Evolutionary conservation across 1,139 yeast species (phyloP), one percentile per base, ranked within the genome.

Genomic region (Hanseniaspora uvarum): DNA sequence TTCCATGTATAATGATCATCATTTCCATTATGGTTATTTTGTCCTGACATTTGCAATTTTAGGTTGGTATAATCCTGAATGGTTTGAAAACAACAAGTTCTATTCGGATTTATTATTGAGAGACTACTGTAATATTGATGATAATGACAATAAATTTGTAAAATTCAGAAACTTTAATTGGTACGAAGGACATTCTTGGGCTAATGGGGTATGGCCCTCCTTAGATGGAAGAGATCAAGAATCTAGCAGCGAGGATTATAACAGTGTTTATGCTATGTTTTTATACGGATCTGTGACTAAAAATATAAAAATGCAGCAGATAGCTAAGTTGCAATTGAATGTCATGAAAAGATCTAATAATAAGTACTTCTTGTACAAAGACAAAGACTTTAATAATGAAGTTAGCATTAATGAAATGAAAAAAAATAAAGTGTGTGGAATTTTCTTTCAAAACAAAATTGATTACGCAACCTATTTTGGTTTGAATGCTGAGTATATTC

Each of bases 391-490:
- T 0, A 21, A 43, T n/a, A 37, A 43, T 37, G 33, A 19, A 5
- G 40, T 26, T 7, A 21, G 18, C 3, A 34, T 43, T 7, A 26
- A 5, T 12, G 53, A 50, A 26, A 19, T 50, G 31, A 18, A 43
- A 3, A 71, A 72, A 16, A 84, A 84, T 65, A 83, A 81, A 65
- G 92, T 84, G 2, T 75, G 86, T 52, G 94, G 94, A 38, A 84
- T 84, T 43, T 65, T 82, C 52, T 84, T 82, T 66, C 96, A 89
- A 68, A 89, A 89, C 69, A 89, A 92, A 70, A 70, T 86, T 56
- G 95, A 86, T 61, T 95, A 86, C 70, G 87, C 96, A 3, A 92
- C 96, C 1, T 88, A 81, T 70, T 88, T 88, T 63, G 96, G 96
- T 4, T 74, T 74, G 61, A 74, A 79, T 55, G 64, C 73, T 41